Percentiles rank a stretch among this genome's conserved stretches.
These are phyloP conservation scores for Monosporascus sp. DNA, from an alignment of 2,329 filamentous ascomycete species.

Conservation along the genomic window DNA sequence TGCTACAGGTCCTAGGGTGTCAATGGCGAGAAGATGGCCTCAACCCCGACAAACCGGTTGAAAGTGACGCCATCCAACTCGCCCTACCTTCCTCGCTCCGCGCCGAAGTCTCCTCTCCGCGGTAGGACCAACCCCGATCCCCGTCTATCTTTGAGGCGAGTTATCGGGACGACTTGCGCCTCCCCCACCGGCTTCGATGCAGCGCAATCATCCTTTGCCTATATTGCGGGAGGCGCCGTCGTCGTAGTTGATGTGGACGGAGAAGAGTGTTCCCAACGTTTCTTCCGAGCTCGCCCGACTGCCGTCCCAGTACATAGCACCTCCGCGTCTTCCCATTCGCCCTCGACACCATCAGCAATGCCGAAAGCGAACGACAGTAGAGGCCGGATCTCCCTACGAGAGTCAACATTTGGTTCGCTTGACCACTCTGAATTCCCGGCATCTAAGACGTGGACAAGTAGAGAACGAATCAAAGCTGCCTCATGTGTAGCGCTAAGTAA, in stretches of 20 bases:
- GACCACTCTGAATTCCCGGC: constrained; percentile 59
- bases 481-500: constrained; percentile 85
- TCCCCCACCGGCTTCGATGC: constrained; percentile 83
- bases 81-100: constrained; percentile 57
- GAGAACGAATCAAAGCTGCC: constrained; percentile 89
- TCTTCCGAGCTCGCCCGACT: constrained; percentile 81
- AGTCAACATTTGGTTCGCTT: constrained; percentile 38
- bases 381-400: constrained; percentile 49
- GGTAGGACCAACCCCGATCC: constrained; percentile 45
- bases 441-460: constrained; percentile 76
- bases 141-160: constrained; percentile 69
- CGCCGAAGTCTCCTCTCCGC: constrained; percentile 55
- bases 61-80: constrained; percentile 74
- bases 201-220: constrained; percentile 74
- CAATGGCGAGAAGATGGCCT: constrained; percentile 55
- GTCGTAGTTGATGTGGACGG: constrained; percentile 78
- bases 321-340: constrained; percentile 44
- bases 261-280: constrained; percentile 67
- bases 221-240: constrained; percentile 89
- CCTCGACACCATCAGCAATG: constrained; percentile 48
- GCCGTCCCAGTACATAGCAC: constrained; percentile 62
- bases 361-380: constrained; percentile 60
- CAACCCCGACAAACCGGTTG: constrained; percentile 55
- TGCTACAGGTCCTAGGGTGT: constrained; percentile 7
- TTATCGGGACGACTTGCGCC: constrained; percentile 85